A percentile compares a stretch with the other conserved stretches of the same genome.
Conservation (phyloP, 352 stramenopile genomes). For the Peronospora destructor region DNA sequence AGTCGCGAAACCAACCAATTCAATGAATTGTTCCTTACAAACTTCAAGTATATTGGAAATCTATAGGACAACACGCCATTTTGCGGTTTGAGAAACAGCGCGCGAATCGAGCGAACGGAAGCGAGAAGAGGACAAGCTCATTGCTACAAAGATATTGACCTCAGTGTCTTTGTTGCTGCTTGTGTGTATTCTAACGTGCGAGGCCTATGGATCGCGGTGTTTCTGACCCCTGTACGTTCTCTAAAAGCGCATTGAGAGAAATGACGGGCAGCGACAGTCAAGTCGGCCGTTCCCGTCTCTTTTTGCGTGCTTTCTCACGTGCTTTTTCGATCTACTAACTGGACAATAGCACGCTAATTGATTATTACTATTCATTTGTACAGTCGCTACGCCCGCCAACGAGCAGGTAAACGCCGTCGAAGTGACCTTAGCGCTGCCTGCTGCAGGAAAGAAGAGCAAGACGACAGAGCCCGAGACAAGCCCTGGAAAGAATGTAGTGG, state of each 20-base stretch:
- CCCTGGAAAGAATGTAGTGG: conserved; percentile 1
- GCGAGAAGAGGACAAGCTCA: neutral
- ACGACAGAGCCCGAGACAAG: conserved; percentile 8
- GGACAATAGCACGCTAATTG: neutral
- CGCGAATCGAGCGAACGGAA: neutral
- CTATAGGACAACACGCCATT: conserved; percentile 8
- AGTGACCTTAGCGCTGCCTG: neutral
- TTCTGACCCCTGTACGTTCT: conserved; percentile 10
- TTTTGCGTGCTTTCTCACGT: conserved; percentile 8
- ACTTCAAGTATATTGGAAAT: conserved; percentile 30
- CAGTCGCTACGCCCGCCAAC: conserved; percentile 1
- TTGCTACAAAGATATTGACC: neutral
- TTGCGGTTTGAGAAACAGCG: neutral
- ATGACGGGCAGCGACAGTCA: conserved; percentile 1
- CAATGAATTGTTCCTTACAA: conserved; percentile 59
- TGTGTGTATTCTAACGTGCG: neutral
- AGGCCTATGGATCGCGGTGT: conserved; percentile 14
- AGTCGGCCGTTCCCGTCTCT: conserved; percentile 4
- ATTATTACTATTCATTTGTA: neutral
- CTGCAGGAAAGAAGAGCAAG: conserved; percentile 1
- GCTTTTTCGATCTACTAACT: neutral
- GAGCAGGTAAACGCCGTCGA: conserved; percentile 1
- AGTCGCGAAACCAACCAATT: conserved; percentile 22
- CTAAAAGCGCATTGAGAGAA: neutral
- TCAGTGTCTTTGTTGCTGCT: neutral